Conservation (phyloP, 345 rosid species). For the Camelina laxa region DNA sequence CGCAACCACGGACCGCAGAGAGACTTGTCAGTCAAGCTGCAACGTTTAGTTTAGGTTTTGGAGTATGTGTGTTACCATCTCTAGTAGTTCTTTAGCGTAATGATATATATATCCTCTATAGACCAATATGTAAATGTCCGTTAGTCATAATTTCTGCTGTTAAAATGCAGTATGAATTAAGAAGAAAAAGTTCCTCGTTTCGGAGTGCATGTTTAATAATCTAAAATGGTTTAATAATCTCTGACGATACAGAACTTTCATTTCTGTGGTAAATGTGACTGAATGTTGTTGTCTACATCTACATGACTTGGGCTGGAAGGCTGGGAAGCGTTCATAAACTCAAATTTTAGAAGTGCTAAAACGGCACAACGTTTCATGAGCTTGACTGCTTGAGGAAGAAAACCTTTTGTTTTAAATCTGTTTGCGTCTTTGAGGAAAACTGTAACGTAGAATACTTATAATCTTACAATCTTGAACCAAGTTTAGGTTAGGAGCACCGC, state of each 20-base stretch:
- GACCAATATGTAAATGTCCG: constrained; percentile 35
- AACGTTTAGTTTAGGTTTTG: constrained; percentile 35
- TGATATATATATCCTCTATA: constrained; percentile 7
- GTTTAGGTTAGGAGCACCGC: too few species aligned
- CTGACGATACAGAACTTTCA: not conserved
- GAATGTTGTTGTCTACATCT: not conserved
- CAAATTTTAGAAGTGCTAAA: not conserved
- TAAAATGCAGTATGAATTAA: not conserved
- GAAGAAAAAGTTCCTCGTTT: not conserved
- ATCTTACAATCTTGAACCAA: too few species aligned
- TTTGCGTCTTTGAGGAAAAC: not conserved
- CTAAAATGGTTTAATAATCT: not conserved
- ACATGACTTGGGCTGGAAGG: constrained; percentile 9
- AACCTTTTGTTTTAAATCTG: not conserved
- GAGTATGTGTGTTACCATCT: constrained; percentile 6
- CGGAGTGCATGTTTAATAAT: not conserved
- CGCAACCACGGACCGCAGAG: constrained; percentile 37
- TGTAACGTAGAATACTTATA: not conserved
- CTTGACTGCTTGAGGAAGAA: not conserved
- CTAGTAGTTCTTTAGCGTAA: constrained; percentile 5
- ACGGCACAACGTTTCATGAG: not conserved
- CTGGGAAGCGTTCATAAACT: too few species aligned
- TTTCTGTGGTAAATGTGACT: not conserved
- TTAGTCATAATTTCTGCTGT: constrained; percentile 23
- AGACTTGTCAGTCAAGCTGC: constrained; percentile 47